Percentiles rank a stretch among this genome's conserved stretches.
These are phyloP conservation scores for Septoria linicola DNA, from an alignment of 2,329 filamentous ascomycete genomes.

Conservation along the genomic window DNA sequence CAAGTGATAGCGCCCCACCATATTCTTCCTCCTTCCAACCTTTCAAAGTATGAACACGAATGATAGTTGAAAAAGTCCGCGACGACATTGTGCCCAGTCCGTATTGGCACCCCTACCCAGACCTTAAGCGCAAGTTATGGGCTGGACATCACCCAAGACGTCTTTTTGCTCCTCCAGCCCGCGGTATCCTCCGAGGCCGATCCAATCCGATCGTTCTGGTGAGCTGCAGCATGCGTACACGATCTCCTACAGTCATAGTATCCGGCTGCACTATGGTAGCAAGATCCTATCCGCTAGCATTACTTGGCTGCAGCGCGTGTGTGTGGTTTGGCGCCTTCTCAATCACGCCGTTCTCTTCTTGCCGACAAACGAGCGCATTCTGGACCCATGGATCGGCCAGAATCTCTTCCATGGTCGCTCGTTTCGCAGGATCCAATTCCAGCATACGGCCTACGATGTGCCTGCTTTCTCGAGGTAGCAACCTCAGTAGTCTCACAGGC, in stretches of 20 bases:
- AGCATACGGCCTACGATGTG: slow-evolving; percentile 92
- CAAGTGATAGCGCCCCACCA: no score
- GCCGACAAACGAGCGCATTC: slow-evolving; percentile 77
- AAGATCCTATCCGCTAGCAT: slow-evolving; percentile 25
- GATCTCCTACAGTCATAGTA: no score
- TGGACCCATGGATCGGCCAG: slow-evolving; percentile 88
- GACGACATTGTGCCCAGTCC: no score
- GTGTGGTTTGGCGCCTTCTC: slow-evolving; percentile 73
- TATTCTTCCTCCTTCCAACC: not conserved
- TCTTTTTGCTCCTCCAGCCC: no score
- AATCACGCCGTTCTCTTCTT: slow-evolving; percentile 70
- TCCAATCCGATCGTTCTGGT: no score
- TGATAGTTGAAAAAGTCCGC: no score
- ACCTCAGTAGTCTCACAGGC: slow-evolving; percentile 82
- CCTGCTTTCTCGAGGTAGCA: slow-evolving; percentile 84
- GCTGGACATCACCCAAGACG: no score
- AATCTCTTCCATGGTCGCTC: slow-evolving; percentile 83
- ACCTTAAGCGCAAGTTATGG: no score
- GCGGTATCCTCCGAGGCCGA: no score
- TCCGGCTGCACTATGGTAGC: no score
- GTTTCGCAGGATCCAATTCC: slow-evolving; percentile 77
- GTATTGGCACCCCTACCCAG: no score
- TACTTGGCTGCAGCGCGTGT: slow-evolving; percentile 63
- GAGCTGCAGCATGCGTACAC: no score
- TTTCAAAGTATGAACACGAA: not conserved